Base-by-base conservation (phyloP, 176 grass and related monocot species). In the Canna indica region DNA sequence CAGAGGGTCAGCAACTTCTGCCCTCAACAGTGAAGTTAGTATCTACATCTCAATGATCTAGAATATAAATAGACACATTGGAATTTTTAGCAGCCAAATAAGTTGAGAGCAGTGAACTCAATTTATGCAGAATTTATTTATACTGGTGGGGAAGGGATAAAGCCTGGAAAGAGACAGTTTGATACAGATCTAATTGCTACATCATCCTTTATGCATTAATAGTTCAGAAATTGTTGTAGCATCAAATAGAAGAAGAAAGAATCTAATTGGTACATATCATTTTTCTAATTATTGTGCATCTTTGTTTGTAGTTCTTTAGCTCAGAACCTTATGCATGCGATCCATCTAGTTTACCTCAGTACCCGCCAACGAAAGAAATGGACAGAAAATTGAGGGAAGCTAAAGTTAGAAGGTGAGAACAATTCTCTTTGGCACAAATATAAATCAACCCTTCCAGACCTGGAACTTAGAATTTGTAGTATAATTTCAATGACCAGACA, bases 351-450 rank as follows among this genome's bases (percentile, higher is more conserved):
- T 87, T 99, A 54, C 90, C 90, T 0, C 80, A 60, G 41, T 90
- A 88, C 78, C 90, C 95, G 24, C 95, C 90, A 0, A 90, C 84
- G 74, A 99, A 99, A 94, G 95, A 99, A 87, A 90, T 90, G 69
- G 95, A 99, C 29, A 64, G 87, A 58, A 94, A 89, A 71, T 12
- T 90, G 62, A 87, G 82, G 73, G 80, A 90, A 15, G 75, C 88
- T 69, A 88, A 82, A 78, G 70, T 70, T 46, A 84, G 86, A 80
- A 94, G 84, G 95, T 99, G 12, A 58, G 35, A 14, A 7, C 50
- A 8, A 68, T 52, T 50, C 14, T 53, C 15, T 64, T 76, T 52
- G 80, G 12, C 0, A 26, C 22, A n/a, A 6, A 50, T 50, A 5
- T n/a, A 2, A 54, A 6, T 54, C 47, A 54, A 54, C 0, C 17